Conservation (phyloP, 2,329 filamentous ascomycete species). For the Neopestalotiopsis rosae region DNA sequence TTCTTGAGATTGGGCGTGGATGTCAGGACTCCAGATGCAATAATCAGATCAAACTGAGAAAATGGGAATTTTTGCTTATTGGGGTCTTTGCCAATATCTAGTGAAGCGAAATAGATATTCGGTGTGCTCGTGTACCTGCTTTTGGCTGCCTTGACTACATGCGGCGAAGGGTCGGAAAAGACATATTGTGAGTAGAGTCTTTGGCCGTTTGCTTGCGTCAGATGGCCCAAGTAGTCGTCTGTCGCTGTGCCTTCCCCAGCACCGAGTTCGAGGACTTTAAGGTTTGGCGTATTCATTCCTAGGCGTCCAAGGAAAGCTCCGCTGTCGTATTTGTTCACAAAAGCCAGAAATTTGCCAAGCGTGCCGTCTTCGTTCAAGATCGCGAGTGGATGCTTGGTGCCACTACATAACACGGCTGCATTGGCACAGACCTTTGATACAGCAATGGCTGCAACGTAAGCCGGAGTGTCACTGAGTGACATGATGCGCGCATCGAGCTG, state of each 20-base stretch:
- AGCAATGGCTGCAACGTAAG: background rate
- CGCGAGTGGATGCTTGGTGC: background rate
- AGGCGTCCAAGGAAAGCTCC: background rate
- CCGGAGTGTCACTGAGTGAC: background rate
- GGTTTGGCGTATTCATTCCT: background rate
- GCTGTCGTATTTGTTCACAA: background rate
- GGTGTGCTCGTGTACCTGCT: too few relatives aligned
- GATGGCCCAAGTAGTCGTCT: background rate
- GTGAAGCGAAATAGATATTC: background rate
- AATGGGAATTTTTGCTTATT: background rate
- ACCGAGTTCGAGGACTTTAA: constrained; percentile 9
- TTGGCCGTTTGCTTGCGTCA: background rate
- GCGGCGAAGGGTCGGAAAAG: background rate
- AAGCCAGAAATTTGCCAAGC: background rate
- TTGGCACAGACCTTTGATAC: background rate
- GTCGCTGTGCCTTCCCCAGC: background rate
- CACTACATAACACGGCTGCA: background rate
- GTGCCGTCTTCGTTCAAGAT: background rate
- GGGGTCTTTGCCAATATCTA: constrained; percentile 2
- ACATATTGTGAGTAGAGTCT: background rate
- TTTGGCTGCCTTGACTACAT: background rate
- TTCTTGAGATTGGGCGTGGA: background rate
- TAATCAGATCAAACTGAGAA: background rate
- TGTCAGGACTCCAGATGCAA: background rate
- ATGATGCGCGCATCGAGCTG: background rate